Base-by-base conservation (phyloP, 2,329 filamentous ascomycete species). In the Penicillium sp. region DNA sequence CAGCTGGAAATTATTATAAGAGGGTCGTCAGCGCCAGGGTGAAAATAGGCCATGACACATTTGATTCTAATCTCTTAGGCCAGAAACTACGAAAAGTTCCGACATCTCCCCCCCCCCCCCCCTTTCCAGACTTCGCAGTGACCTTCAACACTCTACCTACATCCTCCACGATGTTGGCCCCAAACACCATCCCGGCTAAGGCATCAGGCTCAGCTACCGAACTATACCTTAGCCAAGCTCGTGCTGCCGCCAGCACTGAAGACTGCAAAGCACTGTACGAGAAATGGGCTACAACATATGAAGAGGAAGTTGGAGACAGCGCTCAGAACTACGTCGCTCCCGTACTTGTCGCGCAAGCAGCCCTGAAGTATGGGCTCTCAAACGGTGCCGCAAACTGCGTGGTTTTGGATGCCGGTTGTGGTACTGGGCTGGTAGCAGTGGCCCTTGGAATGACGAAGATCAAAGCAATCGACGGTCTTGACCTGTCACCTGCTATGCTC, bases 341-440 rank as follows among this genome's bases (percentile, higher is more conserved):
- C 0, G 62, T 67, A 1, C 65, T 76, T 11, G 69, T 71, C 14
- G 76, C 71, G 8, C 63, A 73, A 40, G 66, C 70, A 3, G 66
- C 71, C 34, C 53, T 71, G 14, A 57, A 59, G 23, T 54, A 49
- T 40, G 57, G 56, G 16, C 47, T 56, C 13, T 39, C 59, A 6
- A 61, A 39, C 23, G 61, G 49, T n/a, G 51, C 55, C 11, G 36
- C 51, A 18, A 60, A 66, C 16, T 63, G 67, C 7, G 50, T 59
- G 2, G 77, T 83, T 51, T 73, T 82, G 0, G 81, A 84, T 55
- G 80, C 80, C 19, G 81, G 81, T n/a, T 83, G 81, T 53, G 81
- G 81, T 4, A 83, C 80, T 0, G 81, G 81, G 0, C 74, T 82
- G 8, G 80, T 81, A 10, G 81, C 79, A 4, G 65, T 74, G 18